A percentile compares a stretch with the other conserved stretches of the same genome.
Conservation (phyloP, 345 rosid genomes). For the Mangifera indica region DNA sequence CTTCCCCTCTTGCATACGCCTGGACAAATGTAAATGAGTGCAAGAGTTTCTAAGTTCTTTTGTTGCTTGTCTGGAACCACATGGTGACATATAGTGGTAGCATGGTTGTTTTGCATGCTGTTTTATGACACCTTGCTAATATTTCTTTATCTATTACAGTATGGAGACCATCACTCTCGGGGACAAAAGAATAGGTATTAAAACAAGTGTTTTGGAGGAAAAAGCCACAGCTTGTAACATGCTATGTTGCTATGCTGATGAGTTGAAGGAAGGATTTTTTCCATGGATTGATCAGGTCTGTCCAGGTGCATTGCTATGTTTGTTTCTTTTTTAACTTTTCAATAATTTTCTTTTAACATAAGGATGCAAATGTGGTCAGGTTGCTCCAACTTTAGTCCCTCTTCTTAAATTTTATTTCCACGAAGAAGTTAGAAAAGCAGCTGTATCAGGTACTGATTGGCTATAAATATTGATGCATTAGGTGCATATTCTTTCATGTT, state of each 20-base stretch:
- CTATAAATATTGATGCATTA: not conserved
- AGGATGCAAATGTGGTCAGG: conserved; percentile 46
- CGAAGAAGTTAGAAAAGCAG: conserved; percentile 99
- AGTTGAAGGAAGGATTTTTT: conserved; percentile 96
- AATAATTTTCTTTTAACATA: conserved; percentile 6
- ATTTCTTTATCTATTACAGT: conserved; percentile 43
- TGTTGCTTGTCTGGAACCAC: conserved; percentile 1
- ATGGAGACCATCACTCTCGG: conserved; percentile 99
- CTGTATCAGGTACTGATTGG: conserved; percentile 84
- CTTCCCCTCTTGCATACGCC: not conserved
- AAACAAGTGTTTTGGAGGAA: conserved; percentile 97
- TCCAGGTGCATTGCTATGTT: conserved; percentile 10
- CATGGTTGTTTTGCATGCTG: not conserved
- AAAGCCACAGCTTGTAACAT: conserved; percentile 99
- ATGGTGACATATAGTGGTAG: not conserved
- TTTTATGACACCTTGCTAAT: conserved; percentile 23
- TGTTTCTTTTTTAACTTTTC: conserved; percentile 8
- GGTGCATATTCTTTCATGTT: conserved; percentile 1
- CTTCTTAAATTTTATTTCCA: conserved; percentile 98
- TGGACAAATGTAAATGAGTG: not conserved
- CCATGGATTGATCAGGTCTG: conserved; percentile 98
- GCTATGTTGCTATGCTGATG: conserved; percentile 99
- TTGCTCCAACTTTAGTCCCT: conserved; percentile 93
- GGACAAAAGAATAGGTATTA: conserved; percentile 98
- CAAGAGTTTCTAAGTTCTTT: not conserved